Evolutionary conservation across 2,329 filamentous ascomycete species (phyloP), one percentile per base, ranked within the genome.

Genomic region (Xylariaceae sp.): DNA sequence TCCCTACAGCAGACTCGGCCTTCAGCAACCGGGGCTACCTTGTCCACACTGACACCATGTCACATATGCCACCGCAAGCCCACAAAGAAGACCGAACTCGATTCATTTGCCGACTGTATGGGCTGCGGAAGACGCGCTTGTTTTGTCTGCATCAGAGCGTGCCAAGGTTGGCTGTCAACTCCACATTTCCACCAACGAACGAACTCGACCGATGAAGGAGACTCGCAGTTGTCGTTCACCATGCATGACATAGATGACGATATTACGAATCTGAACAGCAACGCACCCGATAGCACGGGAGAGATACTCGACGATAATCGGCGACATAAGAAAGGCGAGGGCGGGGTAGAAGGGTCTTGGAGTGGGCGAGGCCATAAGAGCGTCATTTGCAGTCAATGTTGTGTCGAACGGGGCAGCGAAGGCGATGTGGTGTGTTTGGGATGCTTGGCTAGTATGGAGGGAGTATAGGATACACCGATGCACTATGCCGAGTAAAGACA

Each of bases 61-160:
- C 83, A 88, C 69, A 81, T 88, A 57, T 89, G 86, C 73, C 79
- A 80, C 61, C 79, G 83, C 40, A 79, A 79, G 48, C 86, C 86
- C 1, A 84, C 77, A 47, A 82, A 82, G 59, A 86, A 81, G 64
- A 77, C 76, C 6, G 84, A 89, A 51, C 75, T 89, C 33, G 84
- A 87, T 66, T 81, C 80, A 10, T 88, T 83, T 63, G 79, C 83
- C 43, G 75, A 83, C 60, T 89, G 86, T 65, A 72, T 80, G 58
- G 77, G 80, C 13, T 89, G 86, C 63, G 73, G 76, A 10, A 72
- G 79, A 56, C 75, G 84, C 40, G 81, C 85, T 0, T 89, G 86
- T 65, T 88, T 80, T 62, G 75, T 89, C n/a, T 89, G 86, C 65
- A 79, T 87, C 42, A 73, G 86, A 22, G 73, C 82, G 58, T 89